Base-by-base conservation (phyloP, 2,329 filamentous ascomycete species). In the Clonostachys byssicola region DNA sequence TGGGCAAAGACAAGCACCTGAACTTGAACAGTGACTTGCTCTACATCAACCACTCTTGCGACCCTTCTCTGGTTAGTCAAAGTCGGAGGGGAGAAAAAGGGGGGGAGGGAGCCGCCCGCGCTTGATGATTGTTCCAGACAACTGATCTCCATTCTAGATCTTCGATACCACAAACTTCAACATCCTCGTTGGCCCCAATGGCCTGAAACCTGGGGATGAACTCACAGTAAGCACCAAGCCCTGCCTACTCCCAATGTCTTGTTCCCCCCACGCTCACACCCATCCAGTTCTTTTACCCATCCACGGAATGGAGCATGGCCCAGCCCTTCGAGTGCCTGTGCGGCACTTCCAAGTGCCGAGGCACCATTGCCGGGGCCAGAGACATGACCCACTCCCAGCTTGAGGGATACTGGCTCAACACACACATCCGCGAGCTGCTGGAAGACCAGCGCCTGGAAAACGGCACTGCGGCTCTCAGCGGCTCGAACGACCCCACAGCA, bases 221-320 rank as follows among this genome's bases (percentile, higher is more conserved):
- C 68, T 85, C 42, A 82, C 80, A 46, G 76, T 78, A 47, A 50
- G 65, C 40, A 50, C 40, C 33, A 44, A 49, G 34, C 9, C 9
- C 23, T 13, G 7, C 5, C 18, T n/a, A 17, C 34, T 16, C 12
- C 18, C 40, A 12, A 36, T 8, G 12, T 39, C 13, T 34, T 9
- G 5, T 40, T 17, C 39, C 38, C n/a, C 30, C 41, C n/a, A 12
- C 12, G 36, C 14, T 39, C 36, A 40, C 16, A 34, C 38, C 33
- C 17, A 41, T 14, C 6, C 45, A 80, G 60, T 89, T 88, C 69
- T 89, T 89, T 67, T 89, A 89, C 56, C 85, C 86, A 5, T 87
- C 82, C 46, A 88, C 85, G 2, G 86, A 89, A 65, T 89, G 84
- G 84, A 58, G 73, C 57, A 88, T 89, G 85, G 80, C 81, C 34